Evolutionary conservation across 345 rosid genomes (phyloP), one percentile per base, ranked within the genome.

Genomic region (Citrus glauca): DNA sequence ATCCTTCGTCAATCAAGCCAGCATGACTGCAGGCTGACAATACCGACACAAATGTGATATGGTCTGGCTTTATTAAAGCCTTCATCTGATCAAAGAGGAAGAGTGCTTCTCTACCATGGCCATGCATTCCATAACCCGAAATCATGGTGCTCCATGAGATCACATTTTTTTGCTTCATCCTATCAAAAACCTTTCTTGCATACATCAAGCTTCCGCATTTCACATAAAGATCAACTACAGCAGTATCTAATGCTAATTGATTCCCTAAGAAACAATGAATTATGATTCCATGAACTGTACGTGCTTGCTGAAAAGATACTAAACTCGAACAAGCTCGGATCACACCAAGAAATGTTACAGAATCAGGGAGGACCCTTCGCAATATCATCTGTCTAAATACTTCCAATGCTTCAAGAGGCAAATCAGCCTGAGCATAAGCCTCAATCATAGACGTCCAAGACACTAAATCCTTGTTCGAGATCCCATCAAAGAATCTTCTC

Each of bases 101-200:
- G 38, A 80, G 79, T 6, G 89, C 88, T 80, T 77, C 84, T 76
- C 80, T 77, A 37, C 92, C 89, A 32, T 73, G 76, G 59, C 90
- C 89, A 67, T 84, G 89, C 76, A 87, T 84, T 40, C 89, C 89
- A 32, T 84, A 84, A 13, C 92, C 92, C 1, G 87, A 84, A 57
- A 89, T 87, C 87, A 89, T 89, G 45, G 88, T 80, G 78, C 82
- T 89, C 88, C 90, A 89, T 7, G 90, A 67, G 75, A 87, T 85
- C 8, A 89, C 37, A 74, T 84, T 88, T 77, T 72, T 84, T 11
- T 60, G 75, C 13, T 35, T 78, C 88, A 87, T 85, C 73, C 82
- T 62, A 53, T 75, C 80, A 71, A 86, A 89, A 73, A 84, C 83
- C 78, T 78, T 83, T 82, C 84, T 80, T 50, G 89, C 88, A 72